These are phyloP conservation scores for Penicillium sp. DNA, from an alignment of 2,329 filamentous ascomycete genomes.

Conservation along the genomic window DNA sequence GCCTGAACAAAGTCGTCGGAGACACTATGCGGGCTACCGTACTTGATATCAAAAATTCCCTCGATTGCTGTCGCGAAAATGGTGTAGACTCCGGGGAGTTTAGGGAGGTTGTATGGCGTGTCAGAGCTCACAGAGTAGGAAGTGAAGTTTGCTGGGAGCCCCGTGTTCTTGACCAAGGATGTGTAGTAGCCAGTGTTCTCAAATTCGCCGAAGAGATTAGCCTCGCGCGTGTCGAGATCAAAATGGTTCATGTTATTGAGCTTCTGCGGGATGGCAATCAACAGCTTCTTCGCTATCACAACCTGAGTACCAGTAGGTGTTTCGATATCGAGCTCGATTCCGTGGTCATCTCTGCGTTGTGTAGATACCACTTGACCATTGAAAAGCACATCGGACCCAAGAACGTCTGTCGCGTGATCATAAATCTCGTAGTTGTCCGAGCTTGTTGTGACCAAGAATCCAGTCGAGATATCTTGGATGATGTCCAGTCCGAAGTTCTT, in stretches of 20 bases:
- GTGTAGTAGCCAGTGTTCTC: conserved; percentile 41
- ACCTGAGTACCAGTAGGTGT: conserved; percentile 31
- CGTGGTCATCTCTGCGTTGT: conserved; percentile 9
- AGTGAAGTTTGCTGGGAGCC: conserved; percentile 27
- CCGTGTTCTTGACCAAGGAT: conserved; percentile 39
- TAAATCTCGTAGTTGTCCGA: conserved; percentile 24
- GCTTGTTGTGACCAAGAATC: conserved; percentile 6
- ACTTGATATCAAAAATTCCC: conserved; percentile 17
- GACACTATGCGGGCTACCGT: conserved; percentile 17
- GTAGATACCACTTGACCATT: conserved; percentile 21
- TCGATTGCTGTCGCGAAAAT: conserved; percentile 20
- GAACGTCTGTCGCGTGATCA: conserved; percentile 21
- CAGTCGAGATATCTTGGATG: conserved; percentile 2
- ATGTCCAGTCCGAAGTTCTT: conserved; percentile 14
- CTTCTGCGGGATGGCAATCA: conserved; percentile 45
- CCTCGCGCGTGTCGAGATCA: conserved; percentile 37
- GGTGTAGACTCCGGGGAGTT: conserved; percentile 23
- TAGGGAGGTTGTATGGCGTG: conserved; percentile 18
- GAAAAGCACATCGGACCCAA: conserved; percentile 28
- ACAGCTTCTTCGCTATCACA: conserved; percentile 41
- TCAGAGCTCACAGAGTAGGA: conserved; percentile 2
- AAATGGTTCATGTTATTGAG: conserved; percentile 36
- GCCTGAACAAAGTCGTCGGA: conserved; percentile 26
- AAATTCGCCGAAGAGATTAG: conserved; percentile 39
- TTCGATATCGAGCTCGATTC: conserved; percentile 28